Percentiles rank a stretch among this genome's conserved stretches.
phyloP scores from a whole-genome alignment of 176 grass and related monocot genomes.

The Tillandsia leiboldiana region DNA sequence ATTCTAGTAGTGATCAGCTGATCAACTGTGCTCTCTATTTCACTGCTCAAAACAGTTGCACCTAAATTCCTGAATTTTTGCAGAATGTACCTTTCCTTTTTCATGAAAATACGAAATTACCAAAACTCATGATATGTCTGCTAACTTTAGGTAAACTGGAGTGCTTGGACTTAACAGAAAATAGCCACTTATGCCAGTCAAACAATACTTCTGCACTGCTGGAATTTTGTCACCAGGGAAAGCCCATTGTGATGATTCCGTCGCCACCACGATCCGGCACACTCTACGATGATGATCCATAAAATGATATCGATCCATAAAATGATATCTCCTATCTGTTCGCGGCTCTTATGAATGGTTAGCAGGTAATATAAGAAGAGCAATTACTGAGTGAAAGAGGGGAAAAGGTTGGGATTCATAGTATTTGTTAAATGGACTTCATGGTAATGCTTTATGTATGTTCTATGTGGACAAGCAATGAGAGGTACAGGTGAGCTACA shows the following conservation, averaged over 20 bases:
- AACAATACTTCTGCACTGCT: not conserved
- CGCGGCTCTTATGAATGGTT: not conserved
- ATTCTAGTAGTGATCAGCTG: not conserved
- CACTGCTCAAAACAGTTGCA: not conserved
- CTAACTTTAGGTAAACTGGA: conserved; percentile 17
- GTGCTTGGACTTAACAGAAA: conserved; percentile 11
- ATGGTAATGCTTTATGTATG: not conserved
- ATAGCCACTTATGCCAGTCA: conserved; percentile 13
- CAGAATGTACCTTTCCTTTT: not conserved
- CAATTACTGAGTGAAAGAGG: not conserved
- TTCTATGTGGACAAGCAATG: not conserved
- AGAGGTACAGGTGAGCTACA: not conserved
- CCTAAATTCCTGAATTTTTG: not conserved
- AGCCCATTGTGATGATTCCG: conserved; percentile 11
- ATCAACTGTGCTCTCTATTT: not conserved
- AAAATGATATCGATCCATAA: conserved; percentile 18
- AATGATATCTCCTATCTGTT: not conserved
- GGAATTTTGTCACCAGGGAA: conserved; percentile 8
- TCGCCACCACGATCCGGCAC: not conserved
- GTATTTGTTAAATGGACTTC: not conserved
- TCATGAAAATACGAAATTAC: not conserved
- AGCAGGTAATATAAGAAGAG: not conserved
- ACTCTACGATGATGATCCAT: conserved; percentile 29
- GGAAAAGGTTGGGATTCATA: not conserved
- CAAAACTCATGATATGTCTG: not conserved